These are phyloP conservation scores for Sonneratia alba DNA, from an alignment of 345 rosid species.

Conservation along the genomic window DNA sequence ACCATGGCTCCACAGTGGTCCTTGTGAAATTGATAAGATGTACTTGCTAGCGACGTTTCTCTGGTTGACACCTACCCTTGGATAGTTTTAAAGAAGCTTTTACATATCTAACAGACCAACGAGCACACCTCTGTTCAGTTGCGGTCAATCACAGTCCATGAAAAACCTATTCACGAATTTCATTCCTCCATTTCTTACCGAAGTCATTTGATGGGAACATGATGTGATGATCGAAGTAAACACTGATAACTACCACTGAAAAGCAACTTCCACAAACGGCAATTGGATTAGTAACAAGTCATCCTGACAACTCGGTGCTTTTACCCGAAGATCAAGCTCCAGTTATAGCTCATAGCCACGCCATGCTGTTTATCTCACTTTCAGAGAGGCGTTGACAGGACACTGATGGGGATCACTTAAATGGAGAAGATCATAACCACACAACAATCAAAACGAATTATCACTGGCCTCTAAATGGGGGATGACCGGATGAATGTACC, in stretches of 20 bases:
- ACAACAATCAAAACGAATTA: not conserved
- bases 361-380: not conserved
- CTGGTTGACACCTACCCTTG: not conserved
- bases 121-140: too few species aligned
- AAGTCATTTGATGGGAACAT: not conserved
- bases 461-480: not conserved
- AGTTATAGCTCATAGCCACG: not conserved
- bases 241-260: too few species aligned
- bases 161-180: not conserved
- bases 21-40: not conserved
- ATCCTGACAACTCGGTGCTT: not conserved
- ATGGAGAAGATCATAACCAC: not conserved
- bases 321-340: not conserved
- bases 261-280: not conserved
- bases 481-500: not conserved
- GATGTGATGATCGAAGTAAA: not conserved
- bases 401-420: not conserved
- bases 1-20: not conserved
- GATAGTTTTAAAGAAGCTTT: not conserved
- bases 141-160: too few species aligned
- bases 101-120: not conserved
- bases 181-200: not conserved
- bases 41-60: not conserved
- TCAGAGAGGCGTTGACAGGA: not conserved
- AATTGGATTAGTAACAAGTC: not conserved